Conservation (phyloP, 345 rosid species). For the Dipteronia sinensis region DNA sequence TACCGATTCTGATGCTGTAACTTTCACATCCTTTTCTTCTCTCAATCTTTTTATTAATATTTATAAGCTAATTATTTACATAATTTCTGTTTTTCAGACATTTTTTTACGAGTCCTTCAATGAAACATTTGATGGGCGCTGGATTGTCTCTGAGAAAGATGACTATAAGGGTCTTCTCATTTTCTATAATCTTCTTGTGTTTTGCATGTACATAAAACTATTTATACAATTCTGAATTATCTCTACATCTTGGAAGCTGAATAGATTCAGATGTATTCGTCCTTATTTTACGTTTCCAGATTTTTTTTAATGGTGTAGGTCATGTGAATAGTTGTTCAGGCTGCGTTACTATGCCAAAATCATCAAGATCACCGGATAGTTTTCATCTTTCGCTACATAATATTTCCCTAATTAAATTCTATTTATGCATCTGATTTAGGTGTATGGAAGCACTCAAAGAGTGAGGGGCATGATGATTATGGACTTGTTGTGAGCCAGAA, state of each 20-base stretch:
- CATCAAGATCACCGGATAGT: too few species aligned
- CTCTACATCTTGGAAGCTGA: too few species aligned
- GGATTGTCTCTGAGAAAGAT: slow-evolving; percentile 35
- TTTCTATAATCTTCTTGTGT: background rate
- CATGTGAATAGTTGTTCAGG: too few species aligned
- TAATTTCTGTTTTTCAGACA: slow-evolving; percentile 17
- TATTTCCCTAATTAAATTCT: background rate
- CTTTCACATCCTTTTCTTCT: background rate
- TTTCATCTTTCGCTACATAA: too few species aligned
- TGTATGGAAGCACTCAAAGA: slow-evolving; percentile 55
- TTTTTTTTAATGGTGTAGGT: too few species aligned
- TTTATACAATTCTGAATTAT: too few species aligned
- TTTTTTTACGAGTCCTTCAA: slow-evolving; percentile 38
- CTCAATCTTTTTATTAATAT: background rate
- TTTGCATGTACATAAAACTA: too few species aligned
- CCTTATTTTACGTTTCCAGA: too few species aligned
- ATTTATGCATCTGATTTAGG: slow-evolving; percentile 29
- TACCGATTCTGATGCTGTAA: slow-evolving; percentile 14
- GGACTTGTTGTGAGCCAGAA: slow-evolving; percentile 59
- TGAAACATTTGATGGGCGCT: slow-evolving; percentile 34
- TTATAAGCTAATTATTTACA: background rate
- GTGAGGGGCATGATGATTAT: slow-evolving; percentile 58
- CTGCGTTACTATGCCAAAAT: too few species aligned
- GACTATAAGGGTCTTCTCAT: slow-evolving; percentile 26
- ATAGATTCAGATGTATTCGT: too few species aligned